phyloP scores from a whole-genome alignment of 2,329 filamentous ascomycete genomes.

The Apiospora kogelbergensis region DNA sequence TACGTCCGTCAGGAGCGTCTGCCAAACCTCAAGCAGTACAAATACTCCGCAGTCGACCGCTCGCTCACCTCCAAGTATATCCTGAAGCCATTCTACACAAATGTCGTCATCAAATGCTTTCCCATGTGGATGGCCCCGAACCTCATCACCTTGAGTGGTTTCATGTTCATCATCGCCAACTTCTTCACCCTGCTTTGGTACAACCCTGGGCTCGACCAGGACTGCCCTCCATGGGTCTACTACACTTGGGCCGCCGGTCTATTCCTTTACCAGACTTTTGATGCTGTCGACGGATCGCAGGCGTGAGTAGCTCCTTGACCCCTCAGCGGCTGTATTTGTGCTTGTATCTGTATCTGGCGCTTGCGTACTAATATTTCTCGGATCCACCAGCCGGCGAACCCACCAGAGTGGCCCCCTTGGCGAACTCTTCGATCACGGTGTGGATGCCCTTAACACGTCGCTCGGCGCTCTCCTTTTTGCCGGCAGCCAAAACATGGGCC shows the following conservation, averaged over 20 bases:
- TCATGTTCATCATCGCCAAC: constrained; percentile 86
- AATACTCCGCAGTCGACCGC: constrained; percentile 90
- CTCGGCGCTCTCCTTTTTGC: constrained; percentile 92
- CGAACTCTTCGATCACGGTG: constrained; percentile 95
- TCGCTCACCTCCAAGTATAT: constrained; percentile 90
- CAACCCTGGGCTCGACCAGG: constrained; percentile 87
- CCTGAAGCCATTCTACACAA: constrained; percentile 95
- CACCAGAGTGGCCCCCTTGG: constrained; percentile 90
- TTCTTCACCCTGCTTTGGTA: constrained; percentile 93
- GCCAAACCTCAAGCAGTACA: constrained; percentile 87
- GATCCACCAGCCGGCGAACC: constrained; percentile 67
- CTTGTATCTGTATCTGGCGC: constrained; percentile 8
- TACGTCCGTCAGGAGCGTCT: constrained; percentile 94
- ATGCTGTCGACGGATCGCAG: constrained; percentile 92
- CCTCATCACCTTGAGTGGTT: constrained; percentile 86
- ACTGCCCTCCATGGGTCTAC: constrained; percentile 96
- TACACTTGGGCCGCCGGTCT: constrained; percentile 85
- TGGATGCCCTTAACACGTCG: constrained; percentile 95
- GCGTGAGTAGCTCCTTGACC: too few species aligned
- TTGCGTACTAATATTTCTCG: background rate
- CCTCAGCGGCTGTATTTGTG: background rate
- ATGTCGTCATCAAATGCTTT: constrained; percentile 91
- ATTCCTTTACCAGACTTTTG: constrained; percentile 97
- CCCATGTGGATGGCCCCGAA: constrained; percentile 93
- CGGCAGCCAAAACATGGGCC: constrained; percentile 87